phyloP scores from a whole-genome alignment of 768 basidiomycete genomes.

The Tricholoma furcatifolium region DNA sequence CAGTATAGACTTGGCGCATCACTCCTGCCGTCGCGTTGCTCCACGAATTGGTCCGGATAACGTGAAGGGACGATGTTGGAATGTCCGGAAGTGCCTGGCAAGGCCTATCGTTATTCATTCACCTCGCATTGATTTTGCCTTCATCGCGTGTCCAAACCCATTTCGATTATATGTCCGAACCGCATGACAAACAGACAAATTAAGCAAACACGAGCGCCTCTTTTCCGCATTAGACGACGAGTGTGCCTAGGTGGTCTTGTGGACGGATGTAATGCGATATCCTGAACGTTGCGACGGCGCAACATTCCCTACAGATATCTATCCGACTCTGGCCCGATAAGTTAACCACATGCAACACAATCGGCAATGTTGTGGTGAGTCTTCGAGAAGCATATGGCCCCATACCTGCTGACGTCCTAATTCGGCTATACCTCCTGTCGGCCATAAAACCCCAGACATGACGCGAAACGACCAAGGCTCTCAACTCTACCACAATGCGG shows the following conservation, averaged over 20 bases:
- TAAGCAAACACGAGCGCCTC: too few relatives aligned
- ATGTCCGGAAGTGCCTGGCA: too few relatives aligned
- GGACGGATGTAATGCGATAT: too few relatives aligned
- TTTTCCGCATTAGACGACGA: too few relatives aligned
- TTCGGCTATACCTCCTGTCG: neutral
- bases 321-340: neutral
- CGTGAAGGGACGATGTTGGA: neutral
- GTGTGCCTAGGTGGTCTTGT: neutral
- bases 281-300: too few relatives aligned
- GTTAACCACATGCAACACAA: neutral
- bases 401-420: constrained; percentile 2
- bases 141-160: too few relatives aligned
- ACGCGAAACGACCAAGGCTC: neutral
- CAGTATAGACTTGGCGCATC: neutral
- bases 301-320: neutral
- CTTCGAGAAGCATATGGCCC: constrained; percentile 2
- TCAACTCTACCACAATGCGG: constrained; percentile 10
- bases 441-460: neutral
- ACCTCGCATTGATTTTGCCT: too few relatives aligned
- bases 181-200: too few relatives aligned
- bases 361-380: neutral
- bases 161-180: too few relatives aligned
- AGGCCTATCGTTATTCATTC: too few relatives aligned
- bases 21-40: neutral
- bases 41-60: neutral